phyloP scores from a whole-genome alignment of 352 stramenopile genomes.

The Globisporangium cederbergense region DNA sequence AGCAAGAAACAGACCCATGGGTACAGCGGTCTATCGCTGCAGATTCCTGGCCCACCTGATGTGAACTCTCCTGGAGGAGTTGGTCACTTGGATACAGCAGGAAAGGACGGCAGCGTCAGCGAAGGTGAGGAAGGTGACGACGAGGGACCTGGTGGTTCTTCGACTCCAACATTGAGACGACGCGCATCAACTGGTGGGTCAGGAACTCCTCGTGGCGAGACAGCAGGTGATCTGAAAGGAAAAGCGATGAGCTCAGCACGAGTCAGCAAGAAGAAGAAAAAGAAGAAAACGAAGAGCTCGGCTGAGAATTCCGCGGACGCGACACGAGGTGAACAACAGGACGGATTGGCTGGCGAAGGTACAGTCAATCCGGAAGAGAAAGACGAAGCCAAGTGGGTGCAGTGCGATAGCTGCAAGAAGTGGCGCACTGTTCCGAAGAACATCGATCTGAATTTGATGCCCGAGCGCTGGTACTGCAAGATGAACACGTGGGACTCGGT shows the following conservation, averaged over 20 bases:
- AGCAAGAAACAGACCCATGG: conserved; percentile 15
- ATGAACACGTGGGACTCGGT: conserved; percentile 93
- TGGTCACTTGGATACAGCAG: too few relatives aligned
- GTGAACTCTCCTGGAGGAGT: not conserved
- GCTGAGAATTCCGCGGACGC: conserved; percentile 7
- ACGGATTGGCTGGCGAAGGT: conserved; percentile 21
- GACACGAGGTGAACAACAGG: conserved; percentile 20
- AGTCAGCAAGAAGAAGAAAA: conserved; percentile 54
- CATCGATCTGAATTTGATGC: conserved; percentile 89
- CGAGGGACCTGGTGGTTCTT: conserved; percentile 26
- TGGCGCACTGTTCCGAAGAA: conserved; percentile 92
- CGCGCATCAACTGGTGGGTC: conserved; percentile 7
- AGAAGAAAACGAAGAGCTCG: conserved; percentile 42
- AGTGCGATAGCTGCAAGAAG: conserved; percentile 95
- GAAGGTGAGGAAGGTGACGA: conserved; percentile 52
- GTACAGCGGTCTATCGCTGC: conserved; percentile 17
- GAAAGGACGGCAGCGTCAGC: conserved; percentile 23
- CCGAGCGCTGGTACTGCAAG: conserved; percentile 95
- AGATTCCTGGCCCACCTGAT: conserved; percentile 28
- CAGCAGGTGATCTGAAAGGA: conserved; percentile 4
- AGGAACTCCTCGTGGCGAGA: conserved; percentile 8
- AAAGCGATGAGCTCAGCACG: conserved; percentile 6
- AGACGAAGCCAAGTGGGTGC: conserved; percentile 91
- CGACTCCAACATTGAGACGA: conserved; percentile 23
- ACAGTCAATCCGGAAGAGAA: conserved; percentile 25